Evolutionary conservation across 345 rosid genomes (phyloP).

Genomic region (Stellera chamaejasme): DNA sequence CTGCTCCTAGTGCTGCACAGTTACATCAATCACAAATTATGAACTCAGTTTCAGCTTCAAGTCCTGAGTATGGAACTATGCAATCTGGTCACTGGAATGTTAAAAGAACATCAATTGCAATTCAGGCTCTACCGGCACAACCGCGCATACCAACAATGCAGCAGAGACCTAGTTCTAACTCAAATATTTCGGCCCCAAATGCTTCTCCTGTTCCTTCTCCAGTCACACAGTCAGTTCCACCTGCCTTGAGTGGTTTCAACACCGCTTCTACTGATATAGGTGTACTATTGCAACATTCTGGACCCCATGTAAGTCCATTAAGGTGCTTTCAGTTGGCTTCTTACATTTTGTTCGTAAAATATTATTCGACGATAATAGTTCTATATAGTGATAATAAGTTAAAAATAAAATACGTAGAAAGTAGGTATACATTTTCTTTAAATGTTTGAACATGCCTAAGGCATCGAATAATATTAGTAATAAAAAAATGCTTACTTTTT

Average conservation of each 20-base stretch:
- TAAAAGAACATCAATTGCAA: constrained; percentile 34
- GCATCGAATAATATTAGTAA: too few species aligned
- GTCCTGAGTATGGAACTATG: constrained; percentile 27
- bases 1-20: constrained; percentile 23
- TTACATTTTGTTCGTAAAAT: too few species aligned
- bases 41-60: constrained; percentile 16
- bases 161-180: constrained; percentile 33
- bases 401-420: constrained; percentile 18
- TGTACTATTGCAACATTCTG: constrained; percentile 24
- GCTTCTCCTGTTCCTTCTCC: constrained; percentile 25
- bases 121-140: constrained; percentile 43
- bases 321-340: constrained; percentile 4
- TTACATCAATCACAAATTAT: constrained; percentile 30
- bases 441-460: neutral
- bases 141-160: constrained; percentile 34
- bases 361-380: too few species aligned
- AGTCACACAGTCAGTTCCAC: constrained; percentile 10
- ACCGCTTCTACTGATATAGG: constrained; percentile 18
- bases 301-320: constrained; percentile 23
- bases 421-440: neutral
- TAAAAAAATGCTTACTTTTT: too few species aligned
- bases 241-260: constrained; percentile 21
- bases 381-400: neutral
- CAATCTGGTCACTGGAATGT: constrained; percentile 21
- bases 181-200: constrained; percentile 19